Evolutionary conservation across 2,329 filamentous ascomycete species (phyloP), one percentile per base, ranked within the genome.

Genomic region (Teratosphaeriaceae sp.): DNA sequence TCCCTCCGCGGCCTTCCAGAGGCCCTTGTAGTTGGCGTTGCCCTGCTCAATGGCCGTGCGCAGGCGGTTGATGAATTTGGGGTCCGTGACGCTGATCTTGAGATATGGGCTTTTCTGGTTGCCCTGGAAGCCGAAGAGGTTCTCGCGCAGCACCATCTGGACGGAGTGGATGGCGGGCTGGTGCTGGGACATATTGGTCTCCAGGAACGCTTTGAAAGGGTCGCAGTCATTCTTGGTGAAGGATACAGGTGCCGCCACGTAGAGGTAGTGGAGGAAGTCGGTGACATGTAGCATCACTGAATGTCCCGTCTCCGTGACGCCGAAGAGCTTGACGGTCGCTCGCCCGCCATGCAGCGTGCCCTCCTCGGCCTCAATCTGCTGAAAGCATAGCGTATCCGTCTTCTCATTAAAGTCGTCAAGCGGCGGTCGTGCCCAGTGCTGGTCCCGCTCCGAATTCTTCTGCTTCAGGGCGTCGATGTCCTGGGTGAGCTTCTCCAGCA

Each of bases 211-310:
- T 60, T 84, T 85, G 72, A 85, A 98, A 0, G 78, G 70, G 13
- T 81, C 74, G 63, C 88, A 88, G 61, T 98, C 88, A 31, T 80
- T 75, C 35, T 80, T 79, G 21, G 79, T 78, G 64, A 98, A 98
- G 20, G 79, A 78, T 7, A 89, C 71, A 0, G 92, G 92, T 0
- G 94, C 92, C 8, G 87, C 84, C 35, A 97, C 80, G 58, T 95
- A 98, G 43, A 98, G 79, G 62, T 98, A 98, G 64, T 98, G 92
- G 54, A 88, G 83, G 67, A 98, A 98, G 59, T 88, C 87, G 13
- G 86, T 95, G 49, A 98, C 89, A 64, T 98, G 92, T 11, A 98
- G 73, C 64, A 98, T 78, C 29, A 95, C 88, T 2, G 92, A 98
- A 65, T 98, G 84, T 42, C 92, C 92, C 31, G 65, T 66, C 74